Base-by-base conservation (phyloP, 305 asterid species). In the Plantago lanceolata region DNA sequence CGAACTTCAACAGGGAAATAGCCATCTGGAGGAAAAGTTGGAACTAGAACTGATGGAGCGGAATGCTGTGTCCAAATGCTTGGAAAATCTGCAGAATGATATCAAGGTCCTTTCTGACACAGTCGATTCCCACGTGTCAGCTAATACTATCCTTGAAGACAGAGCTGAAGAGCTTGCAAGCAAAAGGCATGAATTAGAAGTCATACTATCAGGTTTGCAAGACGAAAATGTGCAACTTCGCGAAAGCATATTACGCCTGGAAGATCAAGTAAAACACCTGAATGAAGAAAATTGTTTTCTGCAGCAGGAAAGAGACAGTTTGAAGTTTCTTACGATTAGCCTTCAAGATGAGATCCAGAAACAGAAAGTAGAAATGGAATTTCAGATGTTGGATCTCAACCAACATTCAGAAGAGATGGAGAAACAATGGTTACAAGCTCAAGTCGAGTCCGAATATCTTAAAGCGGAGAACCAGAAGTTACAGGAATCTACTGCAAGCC, bases 331-430 rank as follows among this genome's bases (percentile, higher is more conserved):
- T 57, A 72, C 73, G 13, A 53, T 19, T 49, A 67, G 68, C 63
- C 82, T 88, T 58, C 73, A 79, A 69, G 82, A 69, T 59, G 89
- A 83, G 66, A 71, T 81, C 57, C 67, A 49, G 53, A 71, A 70
- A 56, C 60, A 71, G 75, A 83, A 77, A 76, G 62, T n/a, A 19
- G 81, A 78, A 68, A 78, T 29, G 65, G 84, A 76, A 54, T 49
- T 55, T 24, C 80, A 78, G 54, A 20, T 50, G 50, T 65, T 64
- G 53, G 74, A 73, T 69, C 79, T 80, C 66, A 64, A 75, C 50
- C 70, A 71, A 67, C 63, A 73, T 40, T 61, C 76, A 3, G 76
- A 84, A 61, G 82, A 77, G 48, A 54, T 69, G 59, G 70, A 67
- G 68, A 75, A 68, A 71, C 84, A 69, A 52, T 67, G 71, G 61